Percentiles rank a stretch among this genome's conserved stretches.
Conservation (phyloP, 352 stramenopile species). For the Phytophthora rubi region DNA sequence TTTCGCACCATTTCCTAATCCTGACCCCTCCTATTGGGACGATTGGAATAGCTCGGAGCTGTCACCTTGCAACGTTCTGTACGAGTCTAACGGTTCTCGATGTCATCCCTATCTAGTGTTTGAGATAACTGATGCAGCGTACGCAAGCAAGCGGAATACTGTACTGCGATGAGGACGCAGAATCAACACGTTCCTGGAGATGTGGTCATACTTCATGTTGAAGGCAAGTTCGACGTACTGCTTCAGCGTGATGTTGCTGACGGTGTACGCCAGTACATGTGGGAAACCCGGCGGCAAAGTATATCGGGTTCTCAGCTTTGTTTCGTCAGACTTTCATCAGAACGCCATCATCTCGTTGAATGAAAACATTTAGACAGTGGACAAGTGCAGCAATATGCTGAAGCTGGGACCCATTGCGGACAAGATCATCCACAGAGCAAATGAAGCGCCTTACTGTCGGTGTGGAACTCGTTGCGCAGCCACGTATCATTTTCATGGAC, state of each 20-base stretch:
- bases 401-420: conserved; percentile 30
- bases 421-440: conserved; percentile 20
- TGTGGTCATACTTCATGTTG: conserved; percentile 43
- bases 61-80: too few relatives aligned
- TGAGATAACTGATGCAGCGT: conserved; percentile 62
- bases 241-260: conserved; percentile 47
- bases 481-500: conserved; percentile 59
- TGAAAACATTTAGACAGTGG: conserved; percentile 36
- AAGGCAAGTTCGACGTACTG: conserved; percentile 48
- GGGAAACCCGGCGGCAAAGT: conserved; percentile 64
- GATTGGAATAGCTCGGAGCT: too few relatives aligned
- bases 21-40: too few relatives aligned
- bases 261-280: conserved; percentile 81
- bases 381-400: conserved; percentile 37
- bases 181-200: conserved; percentile 39
- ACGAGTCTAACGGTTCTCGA: background rate
- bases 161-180: conserved; percentile 46
- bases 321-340: conserved; percentile 65
- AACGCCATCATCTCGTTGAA: conserved; percentile 31
- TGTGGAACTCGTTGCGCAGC: too few relatives aligned
- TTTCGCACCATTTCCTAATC: too few relatives aligned
- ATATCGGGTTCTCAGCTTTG: conserved; percentile 87
- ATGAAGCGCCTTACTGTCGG: too few relatives aligned
- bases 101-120: conserved; percentile 31
- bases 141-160: conserved; percentile 50